Percentiles rank a stretch among this genome's conserved stretches.
phyloP scores from a whole-genome alignment of 225 moss, liverwort and hornwort genomes.

The Rhytidiadelphus loreus region DNA sequence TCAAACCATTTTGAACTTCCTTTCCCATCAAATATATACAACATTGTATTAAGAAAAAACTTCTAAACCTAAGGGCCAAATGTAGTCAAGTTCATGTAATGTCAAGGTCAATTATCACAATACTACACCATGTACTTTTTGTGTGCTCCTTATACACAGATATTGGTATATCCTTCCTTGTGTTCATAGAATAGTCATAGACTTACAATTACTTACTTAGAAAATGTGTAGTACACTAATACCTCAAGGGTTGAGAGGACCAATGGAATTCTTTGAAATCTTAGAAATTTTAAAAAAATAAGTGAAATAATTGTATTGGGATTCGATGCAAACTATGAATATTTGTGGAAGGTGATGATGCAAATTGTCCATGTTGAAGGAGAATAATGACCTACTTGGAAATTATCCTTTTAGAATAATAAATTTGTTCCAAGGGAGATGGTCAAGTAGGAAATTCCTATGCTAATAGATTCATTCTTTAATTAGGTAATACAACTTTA shows the following conservation, averaged over 20 bases:
- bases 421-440: too few species aligned
- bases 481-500: too few species aligned
- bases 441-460: too few species aligned
- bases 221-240: neutral
- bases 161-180: fast-evolving
- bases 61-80: neutral
- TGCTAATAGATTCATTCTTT: too few species aligned
- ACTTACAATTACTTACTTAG: neutral
- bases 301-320: fast-evolving
- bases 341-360: neutral
- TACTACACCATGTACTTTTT: neutral
- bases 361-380: neutral
- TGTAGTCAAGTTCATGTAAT: neutral
- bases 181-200: neutral
- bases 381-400: too few species aligned
- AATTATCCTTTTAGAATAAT: too few species aligned
- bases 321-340: neutral
- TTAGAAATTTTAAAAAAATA: neutral
- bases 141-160: neutral
- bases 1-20: neutral
- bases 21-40: neutral
- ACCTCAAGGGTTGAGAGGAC: fast-evolving
- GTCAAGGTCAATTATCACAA: fast-evolving
- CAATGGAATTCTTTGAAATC: fast-evolving
- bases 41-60: too few species aligned